Evolutionary conservation across 768 basidiomycete species (phyloP), one percentile per base, ranked within the genome.

Genomic region (Cystobasidium tubakii): DNA sequence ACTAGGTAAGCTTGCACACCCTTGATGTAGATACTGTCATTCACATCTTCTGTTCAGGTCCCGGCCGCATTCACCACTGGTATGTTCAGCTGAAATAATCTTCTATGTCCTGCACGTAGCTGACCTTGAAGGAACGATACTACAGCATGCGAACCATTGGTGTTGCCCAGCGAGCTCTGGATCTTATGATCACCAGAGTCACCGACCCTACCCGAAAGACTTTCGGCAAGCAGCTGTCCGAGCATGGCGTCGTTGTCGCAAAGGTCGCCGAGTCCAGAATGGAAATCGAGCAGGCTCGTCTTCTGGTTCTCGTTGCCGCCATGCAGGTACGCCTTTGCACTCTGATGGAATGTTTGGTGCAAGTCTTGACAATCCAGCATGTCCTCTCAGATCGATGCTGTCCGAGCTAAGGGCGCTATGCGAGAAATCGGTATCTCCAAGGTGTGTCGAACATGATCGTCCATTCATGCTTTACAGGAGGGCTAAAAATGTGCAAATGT

Each of bases 371-470:
- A n/a, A 21, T 17, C 31, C 10, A 4, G 33, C 13, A 77, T 19
- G 19, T 66, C 39, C 53, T 50, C 2, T 10, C 74, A 93, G 89
- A 92, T 98, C 76, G 96, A 99, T 83, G 89, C 88, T 75, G 84
- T 87, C 78, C 87, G 89, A 76, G 91, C 96, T 0, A 99, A 97
- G 81, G 93, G 91, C 34, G 96, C 96, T 0, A 79, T 97, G 80
- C 95, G 96, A 82, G 96, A 98, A 81, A 98, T 99, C 78, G 94
- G 92, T 27, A 91, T 97, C 74, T 92, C 96, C 54, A 99, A 99
- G 85, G 95, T 90, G 75, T 36, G 81, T 75, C 10, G 15, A 25
- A 1, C 6, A n/a, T 7, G 39, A 57, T 1, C 13, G 15, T 17
- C 9, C 21, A 17, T 27, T 4, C n/a, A n/a, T n/a, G n/a, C n/a